phyloP scores from a whole-genome alignment of 2,329 filamentous ascomycete species.

The Grosmannia serpens region DNA sequence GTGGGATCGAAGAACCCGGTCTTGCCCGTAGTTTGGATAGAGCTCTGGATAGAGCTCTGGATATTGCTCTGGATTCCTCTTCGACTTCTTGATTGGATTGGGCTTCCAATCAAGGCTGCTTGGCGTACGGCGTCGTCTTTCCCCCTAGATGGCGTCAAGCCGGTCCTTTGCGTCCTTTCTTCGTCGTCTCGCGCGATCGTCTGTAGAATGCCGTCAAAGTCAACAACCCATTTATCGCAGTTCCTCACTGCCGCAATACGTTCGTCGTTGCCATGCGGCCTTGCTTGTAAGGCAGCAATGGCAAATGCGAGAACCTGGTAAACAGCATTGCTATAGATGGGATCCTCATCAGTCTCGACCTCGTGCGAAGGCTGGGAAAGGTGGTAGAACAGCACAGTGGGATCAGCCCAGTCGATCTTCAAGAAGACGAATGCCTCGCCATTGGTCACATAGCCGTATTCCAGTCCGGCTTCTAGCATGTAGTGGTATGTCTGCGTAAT shows the following conservation, averaged over 20 bases:
- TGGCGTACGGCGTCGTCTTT: conserved; percentile 5
- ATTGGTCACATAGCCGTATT: conserved; percentile 30
- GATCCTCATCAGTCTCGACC: conserved; percentile 13
- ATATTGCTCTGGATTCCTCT: not conserved
- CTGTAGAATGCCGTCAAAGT: not conserved
- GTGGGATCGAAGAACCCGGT: not conserved
- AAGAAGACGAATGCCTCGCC: conserved; percentile 33
- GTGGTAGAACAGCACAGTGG: conserved; percentile 19
- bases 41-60: not conserved
- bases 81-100: not conserved
- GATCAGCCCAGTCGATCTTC: conserved; percentile 15
- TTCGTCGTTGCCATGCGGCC: conserved; percentile 13
- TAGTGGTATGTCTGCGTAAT: conserved; percentile 37
- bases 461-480: conserved; percentile 33
- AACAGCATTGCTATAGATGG: conserved; percentile 16
- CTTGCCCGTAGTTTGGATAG: not conserved
- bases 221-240: not conserved
- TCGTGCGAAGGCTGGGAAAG: conserved; percentile 18
- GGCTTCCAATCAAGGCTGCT: conserved; percentile 6
- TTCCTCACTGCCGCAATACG: conserved; percentile 1
- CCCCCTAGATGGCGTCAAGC: not conserved
- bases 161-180: not conserved
- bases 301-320: conserved; percentile 20
- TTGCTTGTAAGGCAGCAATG: conserved; percentile 15
- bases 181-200: not conserved